Conservation (phyloP, 257 asterid genomes). For the Nicotiana obtusifolia region DNA sequence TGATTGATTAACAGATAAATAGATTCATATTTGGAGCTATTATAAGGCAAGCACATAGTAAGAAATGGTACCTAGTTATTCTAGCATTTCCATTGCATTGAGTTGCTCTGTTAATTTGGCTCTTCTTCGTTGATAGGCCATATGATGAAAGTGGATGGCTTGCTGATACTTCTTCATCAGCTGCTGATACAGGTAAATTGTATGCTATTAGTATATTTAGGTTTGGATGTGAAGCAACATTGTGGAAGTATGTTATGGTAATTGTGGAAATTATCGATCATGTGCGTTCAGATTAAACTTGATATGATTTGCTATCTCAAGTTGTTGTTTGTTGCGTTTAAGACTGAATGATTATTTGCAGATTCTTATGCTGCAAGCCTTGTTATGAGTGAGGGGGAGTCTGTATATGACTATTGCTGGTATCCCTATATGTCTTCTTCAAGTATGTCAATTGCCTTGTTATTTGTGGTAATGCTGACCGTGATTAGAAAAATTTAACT, state of each 20-base stretch:
- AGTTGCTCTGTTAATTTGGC: slow-evolving; percentile 5
- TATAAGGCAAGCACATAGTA: background rate
- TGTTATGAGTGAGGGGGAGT: slow-evolving; percentile 71
- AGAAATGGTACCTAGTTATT: background rate
- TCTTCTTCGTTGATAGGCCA: slow-evolving; percentile 43
- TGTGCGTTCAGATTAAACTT: background rate
- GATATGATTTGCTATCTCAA: background rate
- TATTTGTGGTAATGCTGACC: slow-evolving; percentile 10
- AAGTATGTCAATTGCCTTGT: slow-evolving; percentile 53
- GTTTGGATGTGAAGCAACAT: background rate
- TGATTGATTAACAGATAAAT: background rate
- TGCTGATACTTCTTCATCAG: slow-evolving; percentile 29
- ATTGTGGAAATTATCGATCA: background rate
- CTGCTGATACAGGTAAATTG: slow-evolving; percentile 47
- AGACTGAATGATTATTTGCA: slow-evolving; percentile 31
- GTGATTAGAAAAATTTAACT: slow-evolving; percentile 12
- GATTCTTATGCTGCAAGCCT: slow-evolving; percentile 69
- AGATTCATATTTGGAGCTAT: background rate
- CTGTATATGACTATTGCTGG: slow-evolving; percentile 91
- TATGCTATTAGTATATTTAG: slow-evolving; percentile 1
- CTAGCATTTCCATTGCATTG: background rate
- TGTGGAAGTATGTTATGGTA: background rate
- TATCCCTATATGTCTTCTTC: slow-evolving; percentile 90
- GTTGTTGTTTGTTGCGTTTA: background rate
- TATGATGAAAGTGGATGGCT: slow-evolving; percentile 34